Evolutionary conservation across 768 basidiomycete species (phyloP).

Genomic region (Boletus sensibilis): DNA sequence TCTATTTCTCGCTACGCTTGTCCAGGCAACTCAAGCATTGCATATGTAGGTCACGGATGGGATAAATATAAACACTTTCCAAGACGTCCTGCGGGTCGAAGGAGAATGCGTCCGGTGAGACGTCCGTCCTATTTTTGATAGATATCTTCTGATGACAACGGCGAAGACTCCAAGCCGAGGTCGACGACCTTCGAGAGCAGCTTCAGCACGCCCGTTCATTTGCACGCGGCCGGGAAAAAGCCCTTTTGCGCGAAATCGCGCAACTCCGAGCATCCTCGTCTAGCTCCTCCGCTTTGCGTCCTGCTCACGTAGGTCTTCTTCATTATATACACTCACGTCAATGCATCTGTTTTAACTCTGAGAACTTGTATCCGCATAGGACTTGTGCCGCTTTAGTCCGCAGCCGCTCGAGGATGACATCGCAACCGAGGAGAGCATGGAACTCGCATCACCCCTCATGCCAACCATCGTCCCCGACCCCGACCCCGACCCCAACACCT

Average conservation of each 20-base stretch:
- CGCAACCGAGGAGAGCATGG: conserved; percentile 48
- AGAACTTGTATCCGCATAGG: conserved; percentile 1
- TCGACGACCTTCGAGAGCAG: conserved; percentile 29
- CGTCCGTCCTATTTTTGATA: background rate
- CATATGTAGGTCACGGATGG: conserved; percentile 16
- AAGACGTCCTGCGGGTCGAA: conserved; percentile 30
- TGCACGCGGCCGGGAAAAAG: conserved; percentile 34
- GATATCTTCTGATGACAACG: background rate
- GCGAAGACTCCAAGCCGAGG: conserved; percentile 33
- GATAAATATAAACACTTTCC: conserved; percentile 19
- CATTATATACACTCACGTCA: background rate
- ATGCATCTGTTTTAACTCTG: background rate
- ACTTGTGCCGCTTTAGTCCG: conserved; percentile 3
- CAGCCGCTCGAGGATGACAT: conserved; percentile 33
- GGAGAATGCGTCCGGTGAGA: conserved; percentile 38
- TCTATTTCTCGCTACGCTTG: background rate
- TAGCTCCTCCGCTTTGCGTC: background rate
- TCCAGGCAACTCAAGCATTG: background rate
- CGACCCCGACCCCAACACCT: background rate
- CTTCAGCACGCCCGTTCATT: conserved; percentile 25
- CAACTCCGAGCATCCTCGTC: conserved; percentile 10
- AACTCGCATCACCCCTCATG: conserved; percentile 49
- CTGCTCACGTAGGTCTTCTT: conserved; percentile 4
- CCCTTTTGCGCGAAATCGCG: conserved; percentile 34
- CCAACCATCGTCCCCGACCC: conserved; percentile 30